Base-by-base conservation (phyloP, 73 alveolate genomes). In the Durusdinium trenchii region DNA sequence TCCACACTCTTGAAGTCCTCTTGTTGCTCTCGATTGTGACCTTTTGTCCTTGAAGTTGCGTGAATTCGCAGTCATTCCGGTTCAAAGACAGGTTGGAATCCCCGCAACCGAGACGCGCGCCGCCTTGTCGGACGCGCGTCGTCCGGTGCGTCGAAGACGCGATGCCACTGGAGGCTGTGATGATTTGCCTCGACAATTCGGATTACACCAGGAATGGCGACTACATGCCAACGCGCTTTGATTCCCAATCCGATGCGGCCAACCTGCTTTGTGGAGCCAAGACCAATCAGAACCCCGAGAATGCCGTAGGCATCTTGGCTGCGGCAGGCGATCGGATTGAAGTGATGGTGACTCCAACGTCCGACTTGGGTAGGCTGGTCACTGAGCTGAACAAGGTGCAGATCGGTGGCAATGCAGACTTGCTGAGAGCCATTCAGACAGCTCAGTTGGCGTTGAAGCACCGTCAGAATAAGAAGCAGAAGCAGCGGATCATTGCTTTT, bases 201-300 rank as follows among this genome's bases (percentile, higher is more conserved):
- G 99, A 99, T 94, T 99, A 99, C 99, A 93, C 99, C 96, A 95
- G 99, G 86, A 99, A 99, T 86, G 99, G 99, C 28, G 99, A 99
- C 99, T 99, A 95, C 98, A 96, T 99, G 52, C 99, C 99, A n/a
- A 91, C 98, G 10, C 89, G 98, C 62, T 93, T 93, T 48, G 98
- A 93, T 57, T 69, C 98, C 14, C 98, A 93, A 75, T 42, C 96
- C 60, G 99, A 99, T 76, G 99, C 99, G 6, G 99, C 99, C 42
- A 99, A 98, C 95, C 95, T 99, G 69, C 95, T 99, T 76, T 99
- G 99, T 71, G 99, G 99, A 42, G 99, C 99, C 78, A 99, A 99
- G 86, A 99, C 99, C 75, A 99, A 99, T 61, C 99, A 99, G 95
- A 99, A 99, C 90, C 99, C 99, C 26, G 99, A 99, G 99, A 99